Evolutionary conservation across 352 stramenopile species (phyloP), one percentile per base, ranked within the genome.

Genomic region (Phytophthora hybrid): DNA sequence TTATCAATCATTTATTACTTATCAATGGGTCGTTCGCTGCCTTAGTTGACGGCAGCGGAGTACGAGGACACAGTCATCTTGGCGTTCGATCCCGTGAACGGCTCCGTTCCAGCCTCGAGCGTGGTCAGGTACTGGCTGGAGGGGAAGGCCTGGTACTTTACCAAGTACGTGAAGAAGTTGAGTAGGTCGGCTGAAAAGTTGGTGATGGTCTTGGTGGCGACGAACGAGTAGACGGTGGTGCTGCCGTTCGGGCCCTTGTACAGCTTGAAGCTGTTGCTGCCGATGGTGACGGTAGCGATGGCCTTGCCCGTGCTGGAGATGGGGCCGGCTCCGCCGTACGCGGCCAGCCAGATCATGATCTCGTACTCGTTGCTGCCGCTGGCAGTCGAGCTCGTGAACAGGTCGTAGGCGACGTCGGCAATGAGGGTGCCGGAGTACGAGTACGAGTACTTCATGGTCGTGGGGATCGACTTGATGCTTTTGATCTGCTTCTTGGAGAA

Each of bases 221-320:
- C 68, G 57, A 80, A 82, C 61, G 72, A 80, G 68, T 66, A 81
- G 7, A 81, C 75, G n/a, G 71, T 78, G 7, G 56, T 71, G 58
- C 61, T 68, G 31, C 71, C 75, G 59, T 82, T 82, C 11, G 53
- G 62, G 13, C 75, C 75, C 57, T 66, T 60, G 68, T 66, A 82
- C 47, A 82, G 32, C 19, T 69, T 68, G 55, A 82, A 79, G 5
- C 41, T 54, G 44, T 66, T 53, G 51, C 64, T 52, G 7, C 56
- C 71, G 13, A 77, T 26, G 1, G 71, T 74, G 16, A 69, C 37
- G 1, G 59, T 77, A 14, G 66, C 71, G 47, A 82, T 66, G 19
- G 75, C 46, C 32, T 59, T 70, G 44, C 71, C 75, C 31, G 75
- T 81, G 55, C 47, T 77, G 4, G 75, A 77, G 46, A 81, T 76